Evolutionary conservation across 305 asterid genomes (phyloP).

Genomic region (Rubia peregrina): DNA sequence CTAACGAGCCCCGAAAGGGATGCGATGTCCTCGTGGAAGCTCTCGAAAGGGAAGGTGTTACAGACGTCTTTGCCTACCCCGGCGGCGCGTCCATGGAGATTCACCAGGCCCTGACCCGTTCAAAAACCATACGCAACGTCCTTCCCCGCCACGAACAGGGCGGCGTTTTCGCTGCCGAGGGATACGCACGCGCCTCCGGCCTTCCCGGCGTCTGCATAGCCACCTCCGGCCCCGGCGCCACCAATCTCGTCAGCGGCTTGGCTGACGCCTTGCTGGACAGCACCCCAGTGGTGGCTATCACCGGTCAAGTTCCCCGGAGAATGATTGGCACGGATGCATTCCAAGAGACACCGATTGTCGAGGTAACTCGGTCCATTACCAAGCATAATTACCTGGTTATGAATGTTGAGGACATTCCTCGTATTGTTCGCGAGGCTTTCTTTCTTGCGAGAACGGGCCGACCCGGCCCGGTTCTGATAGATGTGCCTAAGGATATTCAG

Average conservation of each 20-base stretch:
- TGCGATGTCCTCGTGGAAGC: constrained; percentile 62
- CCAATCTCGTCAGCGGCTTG: constrained; percentile 54
- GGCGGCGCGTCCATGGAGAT: constrained; percentile 69
- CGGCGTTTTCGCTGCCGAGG: constrained; percentile 67
- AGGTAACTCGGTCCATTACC: constrained; percentile 56
- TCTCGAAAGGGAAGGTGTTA: constrained; percentile 60
- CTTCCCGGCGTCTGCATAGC: constrained; percentile 58
- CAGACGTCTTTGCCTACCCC: constrained; percentile 54
- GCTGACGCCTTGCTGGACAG: constrained; percentile 56
- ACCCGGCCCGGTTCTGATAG: constrained; percentile 66
- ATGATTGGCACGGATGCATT: constrained; percentile 66
- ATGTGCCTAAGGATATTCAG: constrained; percentile 60
- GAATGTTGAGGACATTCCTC: constrained; percentile 59
- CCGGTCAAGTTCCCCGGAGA: constrained; percentile 57
- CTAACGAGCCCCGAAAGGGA: constrained; percentile 54
- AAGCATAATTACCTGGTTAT: constrained; percentile 59
- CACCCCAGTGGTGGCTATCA: constrained; percentile 52
- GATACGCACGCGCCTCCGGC: constrained; percentile 64
- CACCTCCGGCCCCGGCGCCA: constrained; percentile 74
- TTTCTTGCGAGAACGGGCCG: constrained; percentile 47
- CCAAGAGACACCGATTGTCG: constrained; percentile 61
- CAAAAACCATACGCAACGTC: constrained; percentile 41
- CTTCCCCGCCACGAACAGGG: constrained; percentile 74
- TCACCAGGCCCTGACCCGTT: constrained; percentile 57
- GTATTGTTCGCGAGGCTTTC: constrained; percentile 47